Conservation (phyloP, 495 filamentous ascomycete species). For the Saxophila tyrrhenica region DNA sequence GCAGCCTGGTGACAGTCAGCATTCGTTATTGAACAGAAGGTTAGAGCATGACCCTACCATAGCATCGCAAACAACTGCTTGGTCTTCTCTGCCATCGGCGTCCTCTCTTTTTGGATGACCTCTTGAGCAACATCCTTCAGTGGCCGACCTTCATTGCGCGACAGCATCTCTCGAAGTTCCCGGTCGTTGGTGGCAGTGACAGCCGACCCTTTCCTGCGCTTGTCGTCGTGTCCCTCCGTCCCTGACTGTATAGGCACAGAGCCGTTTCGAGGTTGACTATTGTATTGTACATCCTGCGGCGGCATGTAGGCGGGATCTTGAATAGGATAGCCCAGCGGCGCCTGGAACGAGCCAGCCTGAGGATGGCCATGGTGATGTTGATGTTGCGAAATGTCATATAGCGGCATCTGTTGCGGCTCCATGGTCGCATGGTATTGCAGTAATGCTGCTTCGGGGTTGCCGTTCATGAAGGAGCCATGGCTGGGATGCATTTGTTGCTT, state of each 20-base stretch:
- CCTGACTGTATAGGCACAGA: conserved; percentile 14
- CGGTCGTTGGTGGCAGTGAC: conserved; percentile 79
- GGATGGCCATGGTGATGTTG: conserved; percentile 3
- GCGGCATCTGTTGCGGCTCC: conserved; percentile 43
- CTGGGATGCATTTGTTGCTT: background rate
- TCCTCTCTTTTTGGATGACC: conserved; percentile 59
- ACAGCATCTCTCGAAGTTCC: conserved; percentile 77
- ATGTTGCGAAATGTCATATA: conserved; percentile 23
- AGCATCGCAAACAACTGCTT: conserved; percentile 97
- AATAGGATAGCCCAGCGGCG: background rate
- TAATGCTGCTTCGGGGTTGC: conserved; percentile 42
- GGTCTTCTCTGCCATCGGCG: conserved; percentile 80
- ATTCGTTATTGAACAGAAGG: background rate
- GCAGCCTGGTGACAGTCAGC: conserved; percentile 50
- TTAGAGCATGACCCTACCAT: conserved; percentile 53
- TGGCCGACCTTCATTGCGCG: conserved; percentile 58
- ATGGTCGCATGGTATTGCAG: conserved; percentile 54
- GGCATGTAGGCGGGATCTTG: conserved; percentile 11
- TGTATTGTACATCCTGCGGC: background rate
- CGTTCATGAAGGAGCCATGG: background rate
- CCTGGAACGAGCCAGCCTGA: conserved; percentile 1
- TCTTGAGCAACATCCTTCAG: conserved; percentile 77
- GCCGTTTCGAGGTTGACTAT: conserved; percentile 5
- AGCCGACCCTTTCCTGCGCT: conserved; percentile 55
- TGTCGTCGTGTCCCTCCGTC: conserved; percentile 43